Conservation (phyloP, 768 basidiomycete species). For the Naganishia kalamii region DNA sequence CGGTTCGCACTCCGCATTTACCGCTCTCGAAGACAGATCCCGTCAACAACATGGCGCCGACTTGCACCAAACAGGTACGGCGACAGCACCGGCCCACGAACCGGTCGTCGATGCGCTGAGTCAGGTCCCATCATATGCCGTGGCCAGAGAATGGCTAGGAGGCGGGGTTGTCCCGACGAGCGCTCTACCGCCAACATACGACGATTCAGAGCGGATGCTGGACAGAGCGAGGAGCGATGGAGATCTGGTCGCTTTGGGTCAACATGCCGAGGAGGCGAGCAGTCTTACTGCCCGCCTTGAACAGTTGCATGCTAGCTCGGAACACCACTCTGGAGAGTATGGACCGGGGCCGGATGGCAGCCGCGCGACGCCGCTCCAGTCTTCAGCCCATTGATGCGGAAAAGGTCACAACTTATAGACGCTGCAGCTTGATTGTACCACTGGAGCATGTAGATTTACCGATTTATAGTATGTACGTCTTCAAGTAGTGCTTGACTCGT, state of each 20-base stretch:
- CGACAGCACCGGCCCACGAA: constrained; percentile 12
- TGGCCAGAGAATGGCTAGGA: constrained; percentile 83
- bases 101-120: constrained; percentile 52
- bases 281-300: constrained; percentile 5
- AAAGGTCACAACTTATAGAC: constrained; percentile 2
- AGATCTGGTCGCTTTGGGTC: constrained; percentile 6
- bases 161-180: constrained; percentile 79
- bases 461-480: too few relatives aligned
- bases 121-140: constrained; percentile 75
- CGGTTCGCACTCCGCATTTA: constrained; percentile 23
- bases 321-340: background rate
- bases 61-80: background rate
- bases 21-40: constrained; percentile 13
- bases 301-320: background rate
- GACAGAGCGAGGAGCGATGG: constrained; percentile 28
- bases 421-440: background rate
- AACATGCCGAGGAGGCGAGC: constrained; percentile 11
- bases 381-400: background rate
- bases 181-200: constrained; percentile 77
- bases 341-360: constrained; percentile 7
- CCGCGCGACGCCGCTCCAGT: background rate
- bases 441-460: too few relatives aligned
- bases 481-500: too few relatives aligned
- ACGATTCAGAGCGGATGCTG: constrained; percentile 54
- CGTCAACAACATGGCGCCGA: constrained; percentile 17